These are phyloP conservation scores for Meripilus lineatus DNA, from an alignment of 1,284 basidiomycete species.

Conservation along the genomic window DNA sequence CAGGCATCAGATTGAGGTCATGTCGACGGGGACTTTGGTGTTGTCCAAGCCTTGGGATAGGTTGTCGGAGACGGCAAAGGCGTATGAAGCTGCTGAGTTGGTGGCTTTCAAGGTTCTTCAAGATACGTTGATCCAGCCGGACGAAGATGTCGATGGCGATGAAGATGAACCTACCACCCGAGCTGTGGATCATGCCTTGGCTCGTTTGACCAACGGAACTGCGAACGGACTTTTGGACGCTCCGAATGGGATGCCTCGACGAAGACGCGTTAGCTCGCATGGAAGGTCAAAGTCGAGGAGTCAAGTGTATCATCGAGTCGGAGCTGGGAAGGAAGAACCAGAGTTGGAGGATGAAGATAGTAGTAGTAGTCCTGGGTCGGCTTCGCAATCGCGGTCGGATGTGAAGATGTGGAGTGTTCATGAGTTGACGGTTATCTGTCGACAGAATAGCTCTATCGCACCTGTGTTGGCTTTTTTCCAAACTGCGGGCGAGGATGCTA, in stretches of 20 bases:
- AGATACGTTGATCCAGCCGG: constrained; percentile 64
- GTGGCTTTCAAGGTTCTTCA: constrained; percentile 80
- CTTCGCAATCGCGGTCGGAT: constrained; percentile 24
- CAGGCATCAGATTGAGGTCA: constrained; percentile 60
- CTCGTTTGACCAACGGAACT: constrained; percentile 19
- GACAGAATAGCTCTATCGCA: constrained; percentile 67
- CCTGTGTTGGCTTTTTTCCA: constrained; percentile 46
- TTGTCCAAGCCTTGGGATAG: constrained; percentile 26
- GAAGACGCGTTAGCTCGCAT: constrained; percentile 31
- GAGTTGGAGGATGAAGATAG: constrained; percentile 36
- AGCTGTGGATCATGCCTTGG: constrained; percentile 24
- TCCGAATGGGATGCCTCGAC: constrained; percentile 6
- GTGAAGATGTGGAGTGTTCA: constrained; percentile 59
- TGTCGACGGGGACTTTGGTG: constrained; percentile 24
- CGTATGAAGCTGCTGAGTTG: constrained; percentile 60
- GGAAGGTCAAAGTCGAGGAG: constrained; percentile 67
- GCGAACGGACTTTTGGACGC: constrained; percentile 1
- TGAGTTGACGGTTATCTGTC: constrained; percentile 64
- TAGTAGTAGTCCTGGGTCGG: constrained; percentile 20
- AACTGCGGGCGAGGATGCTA: too few species aligned
- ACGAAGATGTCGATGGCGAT: too few species aligned
- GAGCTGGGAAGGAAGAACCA: constrained; percentile 54
- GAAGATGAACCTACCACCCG: too few species aligned
- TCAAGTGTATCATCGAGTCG: constrained; percentile 56
- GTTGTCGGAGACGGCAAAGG: constrained; percentile 36